Evolutionary conservation across 768 basidiomycete species (phyloP), one percentile per base, ranked within the genome.

Genomic region (Calocybe gangraenosa): DNA sequence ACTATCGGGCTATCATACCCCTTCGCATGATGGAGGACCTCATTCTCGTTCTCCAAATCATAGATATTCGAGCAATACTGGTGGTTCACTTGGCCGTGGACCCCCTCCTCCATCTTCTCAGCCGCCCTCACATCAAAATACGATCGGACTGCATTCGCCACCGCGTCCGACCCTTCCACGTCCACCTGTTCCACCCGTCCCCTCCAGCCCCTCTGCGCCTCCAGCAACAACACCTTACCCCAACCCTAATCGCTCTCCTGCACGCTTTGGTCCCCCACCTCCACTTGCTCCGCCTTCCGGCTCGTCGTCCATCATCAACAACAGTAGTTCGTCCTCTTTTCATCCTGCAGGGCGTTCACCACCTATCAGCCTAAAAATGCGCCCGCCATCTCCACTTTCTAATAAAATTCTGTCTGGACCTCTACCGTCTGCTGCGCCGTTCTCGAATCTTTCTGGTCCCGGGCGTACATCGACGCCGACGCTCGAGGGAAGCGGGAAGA

Each of bases 11-110:
- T 66, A 66, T 49, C 44, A 60, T n/a, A 44, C 55, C 13, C 47
- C 65, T 35, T 30, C 51, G 13, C 48, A 47, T 25, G 44, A 52
- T 34, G 45, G 45, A 37, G 21, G 17, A 7, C 18, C 44, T 9
- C 46, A 50, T 37, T 52, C 59, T 3, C 68, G 68, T 28, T 77
- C 78, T 3, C 71, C 75, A 2, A 61, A 63, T 40, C 74, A 73
- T 53, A 64, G 64, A 7, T 75, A 71, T 51, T 54, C 62, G 25
- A 64, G 55, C 45, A 47, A 57, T 11, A 20, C 56, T 7, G 52
- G 54, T 42, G 30, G 44, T 18, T 46, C 51, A 13, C 43, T 51
- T 13, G 51, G 50, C 10, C 58, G 57, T 3, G 61, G 56, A 8
- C 55, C 58, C 2, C 58, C 52, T 36, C 56, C 52, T 11, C 40